Conservation (phyloP, 2,329 filamentous ascomycete genomes). For the Cryphonectria parasitica region DNA sequence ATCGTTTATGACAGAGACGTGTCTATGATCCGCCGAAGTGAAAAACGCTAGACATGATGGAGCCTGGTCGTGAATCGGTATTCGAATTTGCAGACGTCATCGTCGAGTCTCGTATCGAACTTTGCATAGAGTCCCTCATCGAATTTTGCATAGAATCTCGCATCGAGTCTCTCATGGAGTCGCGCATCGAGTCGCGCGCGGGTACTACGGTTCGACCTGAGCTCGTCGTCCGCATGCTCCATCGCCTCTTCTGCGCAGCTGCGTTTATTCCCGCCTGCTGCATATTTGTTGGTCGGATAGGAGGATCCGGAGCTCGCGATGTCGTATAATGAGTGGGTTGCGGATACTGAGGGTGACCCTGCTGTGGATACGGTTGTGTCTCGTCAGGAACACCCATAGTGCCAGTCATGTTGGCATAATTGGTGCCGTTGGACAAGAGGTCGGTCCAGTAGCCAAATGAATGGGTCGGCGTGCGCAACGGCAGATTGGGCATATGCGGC, state of each 20-base stretch:
- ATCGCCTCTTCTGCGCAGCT: constrained; percentile 27
- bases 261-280: constrained; percentile 21
- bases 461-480: constrained; percentile 28
- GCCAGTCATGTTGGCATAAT: constrained; percentile 23
- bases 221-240: constrained; percentile 30
- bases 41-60: constrained; percentile 30
- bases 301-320: constrained; percentile 26
- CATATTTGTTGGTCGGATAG: constrained; percentile 27
- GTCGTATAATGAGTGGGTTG: constrained; percentile 26
- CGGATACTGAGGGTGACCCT: constrained; percentile 25
- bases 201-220: constrained; percentile 28
- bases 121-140: constrained; percentile 11
- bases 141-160: constrained; percentile 18
- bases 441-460: constrained; percentile 30
- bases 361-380: constrained; percentile 26
- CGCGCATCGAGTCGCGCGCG: constrained; percentile 23
- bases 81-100: constrained; percentile 20
- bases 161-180: constrained; percentile 15
- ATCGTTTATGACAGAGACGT: constrained; percentile 7
- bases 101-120: constrained; percentile 21
- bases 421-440: constrained; percentile 23
- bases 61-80: constrained; percentile 27
- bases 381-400: constrained; percentile 27
- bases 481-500: constrained; percentile 27
- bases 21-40: constrained; percentile 29